phyloP scores from a whole-genome alignment of 2,329 filamentous ascomycete species.

The Apiospora rasikravindrae region DNA sequence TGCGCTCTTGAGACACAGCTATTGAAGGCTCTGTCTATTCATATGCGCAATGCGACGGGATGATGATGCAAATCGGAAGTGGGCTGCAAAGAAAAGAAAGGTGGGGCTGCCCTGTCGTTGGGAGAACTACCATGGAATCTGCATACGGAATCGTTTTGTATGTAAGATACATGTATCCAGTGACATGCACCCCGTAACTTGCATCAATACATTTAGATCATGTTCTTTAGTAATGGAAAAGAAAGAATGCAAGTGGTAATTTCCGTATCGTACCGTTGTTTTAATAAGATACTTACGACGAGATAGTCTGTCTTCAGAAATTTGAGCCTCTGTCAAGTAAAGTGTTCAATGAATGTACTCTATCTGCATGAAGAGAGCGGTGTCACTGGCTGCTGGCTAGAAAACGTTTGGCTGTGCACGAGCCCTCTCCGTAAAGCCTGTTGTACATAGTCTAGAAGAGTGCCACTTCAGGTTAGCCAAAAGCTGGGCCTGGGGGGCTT shows the following conservation, averaged over 20 bases:
- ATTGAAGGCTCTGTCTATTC: not conserved
- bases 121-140: not conserved
- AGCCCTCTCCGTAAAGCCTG: not conserved
- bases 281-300: not conserved
- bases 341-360: not conserved
- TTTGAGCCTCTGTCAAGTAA: not conserved
- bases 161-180: not conserved
- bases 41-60: not conserved
- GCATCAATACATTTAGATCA: not conserved
- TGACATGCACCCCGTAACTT: not conserved
- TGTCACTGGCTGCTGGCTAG: slow-evolving; percentile 3
- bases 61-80: slow-evolving; percentile 14
- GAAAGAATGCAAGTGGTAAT: not conserved
- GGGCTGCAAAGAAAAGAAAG: not conserved
- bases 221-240: not conserved
- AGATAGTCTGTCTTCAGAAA: not conserved
- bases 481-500: not conserved
- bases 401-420: not conserved
- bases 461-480: not conserved
- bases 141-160: not conserved
- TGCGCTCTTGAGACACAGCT: not conserved
- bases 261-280: not conserved
- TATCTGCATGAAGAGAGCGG: not conserved
- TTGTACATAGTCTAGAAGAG: not conserved
- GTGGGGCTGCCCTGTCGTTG: not conserved